Base-by-base conservation (phyloP, 2,329 filamentous ascomycete species). In the Curvularia hawaiiensis region DNA sequence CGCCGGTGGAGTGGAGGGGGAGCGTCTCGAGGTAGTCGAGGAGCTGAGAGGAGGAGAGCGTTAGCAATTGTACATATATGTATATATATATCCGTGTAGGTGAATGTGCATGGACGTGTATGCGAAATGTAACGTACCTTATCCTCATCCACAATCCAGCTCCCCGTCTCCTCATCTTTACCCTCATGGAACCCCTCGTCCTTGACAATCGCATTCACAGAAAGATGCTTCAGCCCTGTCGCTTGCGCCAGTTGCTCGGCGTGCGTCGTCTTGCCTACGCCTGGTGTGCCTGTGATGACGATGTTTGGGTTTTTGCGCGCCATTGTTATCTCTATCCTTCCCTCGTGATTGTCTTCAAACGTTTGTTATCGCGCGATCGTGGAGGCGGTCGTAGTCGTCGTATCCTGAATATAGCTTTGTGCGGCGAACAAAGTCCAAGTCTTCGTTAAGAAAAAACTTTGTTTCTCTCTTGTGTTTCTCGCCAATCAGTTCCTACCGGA, bases 101-200 rank as follows among this genome's bases (percentile, higher is more conserved):
- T 4, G 22, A 24, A 24, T 24, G 22, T 24, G 22, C 22, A 24
- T 24, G 22, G 22, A 24, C 2, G 22, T 24, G 22, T 24, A 4
- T 24, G 22, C 4, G 22, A 24, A 24, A 4, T 24, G 22, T 24
- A 24, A 44, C 61, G 59, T 71, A 92, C 91, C 84, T 96, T 96
- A 74, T 99, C 95, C 77, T 99, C 95, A 73, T 99, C 94, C 16
- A 99, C 93, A 56, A 98, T 90, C 87, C 90, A 96, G 69, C 90
- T 92, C 74, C 91, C 87, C 53, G 89, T 88, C 75, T 93, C 90
- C 43, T 96, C 90, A 66, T 96, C 92, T 79, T 86, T 96, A 24
- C 90, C 90, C 72, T 97, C 92, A 71, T 95, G 90, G 72, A 93
- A 97, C 57, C 84, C 87, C 65, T 89, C 86, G 61, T 96, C 91